These are phyloP conservation scores for Pleurotus tuoliensis DNA, from an alignment of 768 basidiomycete genomes.

Conservation along the genomic window DNA sequence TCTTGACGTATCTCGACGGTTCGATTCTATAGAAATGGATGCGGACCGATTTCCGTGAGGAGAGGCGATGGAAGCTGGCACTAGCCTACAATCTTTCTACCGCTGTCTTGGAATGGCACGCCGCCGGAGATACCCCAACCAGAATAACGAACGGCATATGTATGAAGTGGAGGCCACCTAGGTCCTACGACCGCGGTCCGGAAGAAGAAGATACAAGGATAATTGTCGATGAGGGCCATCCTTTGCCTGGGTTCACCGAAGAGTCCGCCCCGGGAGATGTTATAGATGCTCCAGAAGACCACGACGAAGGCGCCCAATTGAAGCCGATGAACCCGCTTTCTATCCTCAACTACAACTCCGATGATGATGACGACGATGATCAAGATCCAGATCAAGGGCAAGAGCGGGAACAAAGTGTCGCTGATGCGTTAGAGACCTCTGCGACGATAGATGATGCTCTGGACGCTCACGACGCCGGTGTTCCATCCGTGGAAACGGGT, in stretches of 20 bases:
- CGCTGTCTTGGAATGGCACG: constrained; percentile 86
- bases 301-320: not conserved
- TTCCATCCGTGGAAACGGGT: constrained; percentile 15
- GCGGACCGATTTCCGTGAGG: constrained; percentile 92
- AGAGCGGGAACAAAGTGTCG: constrained; percentile 42
- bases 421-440: constrained; percentile 59
- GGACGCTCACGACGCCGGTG: constrained; percentile 32
- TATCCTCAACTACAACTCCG: constrained; percentile 54
- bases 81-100: constrained; percentile 80
- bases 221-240: not conserved
- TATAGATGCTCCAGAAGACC: constrained; percentile 11
- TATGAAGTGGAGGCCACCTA: constrained; percentile 57
- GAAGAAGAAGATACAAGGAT: constrained; percentile 17
- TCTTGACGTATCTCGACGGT: not conserved
- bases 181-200: constrained; percentile 30
- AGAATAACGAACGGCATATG: constrained; percentile 64
- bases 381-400: constrained; percentile 56
- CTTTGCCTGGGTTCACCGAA: constrained; percentile 6
- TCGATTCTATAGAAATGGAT: constrained; percentile 78
- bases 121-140: constrained; percentile 59
- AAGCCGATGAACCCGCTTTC: constrained; percentile 28
- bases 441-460: constrained; percentile 56
- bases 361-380: constrained; percentile 63
- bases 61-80: constrained; percentile 87
- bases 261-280: constrained; percentile 25